phyloP scores from a whole-genome alignment of 352 stramenopile species.

The Blastocystis sp. region DNA sequence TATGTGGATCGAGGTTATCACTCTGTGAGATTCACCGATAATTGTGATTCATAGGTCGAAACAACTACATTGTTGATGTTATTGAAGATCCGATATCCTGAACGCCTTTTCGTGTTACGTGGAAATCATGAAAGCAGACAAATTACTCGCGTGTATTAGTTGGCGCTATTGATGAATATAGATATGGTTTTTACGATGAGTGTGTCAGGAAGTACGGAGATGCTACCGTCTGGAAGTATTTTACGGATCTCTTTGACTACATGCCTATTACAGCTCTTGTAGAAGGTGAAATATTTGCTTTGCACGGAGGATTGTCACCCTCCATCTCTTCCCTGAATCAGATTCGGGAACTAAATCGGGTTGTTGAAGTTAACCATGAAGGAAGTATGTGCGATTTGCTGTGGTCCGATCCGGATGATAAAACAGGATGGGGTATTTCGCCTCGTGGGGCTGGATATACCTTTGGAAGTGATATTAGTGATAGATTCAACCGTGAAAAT shows the following conservation, averaged over 20 bases:
- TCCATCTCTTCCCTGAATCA: slow-evolving; percentile 84
- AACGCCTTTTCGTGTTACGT: slow-evolving; percentile 79
- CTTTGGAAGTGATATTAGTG: slow-evolving; percentile 82
- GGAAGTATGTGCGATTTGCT: slow-evolving; percentile 94
- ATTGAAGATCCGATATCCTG: slow-evolving; percentile 85
- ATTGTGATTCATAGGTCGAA: slow-evolving; percentile 70
- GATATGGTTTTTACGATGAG: slow-evolving; percentile 96
- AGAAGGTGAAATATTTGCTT: slow-evolving; percentile 85
- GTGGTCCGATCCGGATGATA: slow-evolving; percentile 89
- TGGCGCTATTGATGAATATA: neutral
- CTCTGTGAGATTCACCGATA: slow-evolving; percentile 68
- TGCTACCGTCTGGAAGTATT: slow-evolving; percentile 94
- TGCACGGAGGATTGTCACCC: slow-evolving; percentile 78
- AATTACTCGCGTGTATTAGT: slow-evolving; percentile 79
- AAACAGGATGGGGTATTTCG: slow-evolving; percentile 86
- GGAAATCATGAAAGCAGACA: slow-evolving; percentile 90
- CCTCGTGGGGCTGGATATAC: slow-evolving; percentile 82
- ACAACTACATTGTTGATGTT: slow-evolving; percentile 81
- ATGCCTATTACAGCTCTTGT: slow-evolving; percentile 87
- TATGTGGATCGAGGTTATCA: slow-evolving; percentile 98
- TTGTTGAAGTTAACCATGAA: slow-evolving; percentile 88
- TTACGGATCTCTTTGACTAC: slow-evolving; percentile 89
- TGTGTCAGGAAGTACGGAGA: slow-evolving; percentile 96
- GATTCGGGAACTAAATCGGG: slow-evolving; percentile 82
- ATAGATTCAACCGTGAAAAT: slow-evolving; percentile 87